Percentiles rank a stretch among this genome's conserved stretches.
Conservation (phyloP, 768 basidiomycete genomes). For the Russula sp. region DNA sequence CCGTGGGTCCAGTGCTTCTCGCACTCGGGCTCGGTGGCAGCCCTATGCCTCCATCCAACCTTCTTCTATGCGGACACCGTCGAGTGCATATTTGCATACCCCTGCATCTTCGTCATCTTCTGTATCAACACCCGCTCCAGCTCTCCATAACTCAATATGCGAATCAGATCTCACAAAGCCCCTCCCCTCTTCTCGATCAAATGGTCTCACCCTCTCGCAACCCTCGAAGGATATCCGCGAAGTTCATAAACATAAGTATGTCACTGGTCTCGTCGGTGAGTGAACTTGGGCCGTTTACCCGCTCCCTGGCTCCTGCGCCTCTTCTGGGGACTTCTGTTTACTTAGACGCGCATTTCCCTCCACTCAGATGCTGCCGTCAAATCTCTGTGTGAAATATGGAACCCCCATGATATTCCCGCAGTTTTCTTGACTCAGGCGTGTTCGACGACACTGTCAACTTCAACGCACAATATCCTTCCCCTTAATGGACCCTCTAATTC, state of each 20-base stretch:
- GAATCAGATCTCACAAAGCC: constrained; percentile 31
- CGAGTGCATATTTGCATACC: constrained; percentile 31
- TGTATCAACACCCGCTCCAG: constrained; percentile 25
- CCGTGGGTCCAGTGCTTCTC: constrained; percentile 58
- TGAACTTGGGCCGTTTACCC: constrained; percentile 12
- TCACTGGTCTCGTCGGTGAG: constrained; percentile 65
- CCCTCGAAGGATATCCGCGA: constrained; percentile 37
- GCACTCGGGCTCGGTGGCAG: constrained; percentile 74
- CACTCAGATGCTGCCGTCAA: constrained; percentile 70
- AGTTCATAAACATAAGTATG: constrained; percentile 57
- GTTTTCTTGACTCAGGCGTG: constrained; percentile 40
- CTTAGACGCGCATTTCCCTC: constrained; percentile 8
- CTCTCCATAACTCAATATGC: constrained; percentile 26
- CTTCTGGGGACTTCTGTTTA: neutral
- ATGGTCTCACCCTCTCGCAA: constrained; percentile 27
- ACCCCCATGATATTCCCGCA: constrained; percentile 62
- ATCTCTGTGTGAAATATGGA: constrained; percentile 75
- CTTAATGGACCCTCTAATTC: constrained; percentile 26
- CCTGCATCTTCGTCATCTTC: constrained; percentile 19
- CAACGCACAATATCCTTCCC: constrained; percentile 25
- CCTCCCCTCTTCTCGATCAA: constrained; percentile 26
- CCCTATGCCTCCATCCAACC: constrained; percentile 49
- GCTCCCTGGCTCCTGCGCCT: constrained; percentile 7
- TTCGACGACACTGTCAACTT: constrained; percentile 21
- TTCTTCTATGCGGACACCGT: constrained; percentile 34